Conservation (phyloP, 192 early-diverging fungal genomes). For the Geranomyces variabilis region DNA sequence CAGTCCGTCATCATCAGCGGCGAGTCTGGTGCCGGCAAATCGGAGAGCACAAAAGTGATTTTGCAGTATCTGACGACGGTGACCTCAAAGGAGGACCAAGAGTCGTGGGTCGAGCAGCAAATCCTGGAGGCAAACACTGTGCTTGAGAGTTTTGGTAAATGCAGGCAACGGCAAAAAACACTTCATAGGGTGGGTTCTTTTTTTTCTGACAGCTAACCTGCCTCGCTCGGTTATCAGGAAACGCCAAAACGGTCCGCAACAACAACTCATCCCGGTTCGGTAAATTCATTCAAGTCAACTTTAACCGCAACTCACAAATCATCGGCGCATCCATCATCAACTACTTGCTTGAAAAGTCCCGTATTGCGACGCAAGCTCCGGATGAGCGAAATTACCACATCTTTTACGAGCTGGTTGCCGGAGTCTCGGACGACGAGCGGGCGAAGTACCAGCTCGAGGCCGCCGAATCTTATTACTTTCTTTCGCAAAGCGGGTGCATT, state of each 20-base stretch:
- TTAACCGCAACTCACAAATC: conserved; percentile 50
- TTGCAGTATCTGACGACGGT: conserved; percentile 57
- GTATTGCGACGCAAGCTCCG: conserved; percentile 53
- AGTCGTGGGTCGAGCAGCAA: conserved; percentile 65
- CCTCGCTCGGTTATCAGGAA: conserved; percentile 42
- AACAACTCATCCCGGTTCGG: conserved; percentile 66
- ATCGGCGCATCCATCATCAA: conserved; percentile 59
- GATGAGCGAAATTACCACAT: conserved; percentile 62
- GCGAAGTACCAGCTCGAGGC: conserved; percentile 43
- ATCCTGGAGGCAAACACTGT: conserved; percentile 64
- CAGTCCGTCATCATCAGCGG: conserved; percentile 62
- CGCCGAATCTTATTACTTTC: conserved; percentile 41
- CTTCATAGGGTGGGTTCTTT: background rate
- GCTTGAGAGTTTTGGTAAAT: conserved; percentile 57
- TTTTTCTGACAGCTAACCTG: background rate
- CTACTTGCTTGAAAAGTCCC: conserved; percentile 63
- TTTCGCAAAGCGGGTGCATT: conserved; percentile 56
- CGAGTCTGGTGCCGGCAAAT: conserved; percentile 63
- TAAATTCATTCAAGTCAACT: conserved; percentile 62
- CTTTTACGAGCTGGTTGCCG: conserved; percentile 56
- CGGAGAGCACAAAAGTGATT: conserved; percentile 63
- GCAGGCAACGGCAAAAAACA: background rate
- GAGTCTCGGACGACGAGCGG: conserved; percentile 49
- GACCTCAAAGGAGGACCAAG: conserved; percentile 39
- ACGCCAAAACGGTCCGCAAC: conserved; percentile 61